These are phyloP conservation scores for Scleromitrula shiraiana DNA, from an alignment of 2,329 filamentous ascomycete genomes.

Conservation along the genomic window DNA sequence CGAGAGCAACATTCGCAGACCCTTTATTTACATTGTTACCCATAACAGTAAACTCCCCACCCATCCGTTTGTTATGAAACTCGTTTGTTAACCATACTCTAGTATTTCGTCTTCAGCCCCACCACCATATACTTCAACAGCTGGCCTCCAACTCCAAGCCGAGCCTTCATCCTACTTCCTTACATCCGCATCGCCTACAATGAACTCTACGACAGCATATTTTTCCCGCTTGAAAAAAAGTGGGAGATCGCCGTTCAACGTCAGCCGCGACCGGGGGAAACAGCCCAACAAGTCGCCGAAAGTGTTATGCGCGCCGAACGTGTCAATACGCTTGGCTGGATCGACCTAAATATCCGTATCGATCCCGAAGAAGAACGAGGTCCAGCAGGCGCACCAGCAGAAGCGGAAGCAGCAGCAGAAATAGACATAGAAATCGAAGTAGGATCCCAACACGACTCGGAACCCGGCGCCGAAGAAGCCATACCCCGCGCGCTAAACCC, in stretches of 20 bases:
- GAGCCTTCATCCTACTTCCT: slow-evolving; percentile 58
- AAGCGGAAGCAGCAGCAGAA: background rate
- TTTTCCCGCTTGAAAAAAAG: slow-evolving; percentile 23
- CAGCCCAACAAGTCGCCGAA: slow-evolving; percentile 29
- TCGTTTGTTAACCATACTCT: slow-evolving; percentile 7
- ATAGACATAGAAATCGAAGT: background rate
- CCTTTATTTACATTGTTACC: slow-evolving; percentile 28
- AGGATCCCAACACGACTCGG: background rate
- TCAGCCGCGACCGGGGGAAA: slow-evolving; percentile 29
- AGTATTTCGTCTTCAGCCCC: slow-evolving; percentile 24
- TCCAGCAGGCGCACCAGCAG: background rate
- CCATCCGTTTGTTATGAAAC: background rate
- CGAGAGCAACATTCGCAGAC: slow-evolving; percentile 56
- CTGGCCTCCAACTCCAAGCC: slow-evolving; percentile 51
- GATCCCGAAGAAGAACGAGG: slow-evolving; percentile 11
- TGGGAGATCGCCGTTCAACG: slow-evolving; percentile 29
- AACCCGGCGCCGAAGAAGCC: too few relatives aligned
- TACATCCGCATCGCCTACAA: slow-evolving; percentile 59
- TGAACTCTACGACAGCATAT: slow-evolving; percentile 40
- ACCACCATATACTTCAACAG: slow-evolving; percentile 16
- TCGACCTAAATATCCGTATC: slow-evolving; percentile 20
- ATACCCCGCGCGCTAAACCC: too few relatives aligned
- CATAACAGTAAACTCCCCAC: slow-evolving; percentile 22
- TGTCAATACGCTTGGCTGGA: slow-evolving; percentile 23
- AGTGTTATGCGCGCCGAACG: slow-evolving; percentile 29